phyloP scores from a whole-genome alignment of 257 asterid species.

The Paraleonurus japonicus region DNA sequence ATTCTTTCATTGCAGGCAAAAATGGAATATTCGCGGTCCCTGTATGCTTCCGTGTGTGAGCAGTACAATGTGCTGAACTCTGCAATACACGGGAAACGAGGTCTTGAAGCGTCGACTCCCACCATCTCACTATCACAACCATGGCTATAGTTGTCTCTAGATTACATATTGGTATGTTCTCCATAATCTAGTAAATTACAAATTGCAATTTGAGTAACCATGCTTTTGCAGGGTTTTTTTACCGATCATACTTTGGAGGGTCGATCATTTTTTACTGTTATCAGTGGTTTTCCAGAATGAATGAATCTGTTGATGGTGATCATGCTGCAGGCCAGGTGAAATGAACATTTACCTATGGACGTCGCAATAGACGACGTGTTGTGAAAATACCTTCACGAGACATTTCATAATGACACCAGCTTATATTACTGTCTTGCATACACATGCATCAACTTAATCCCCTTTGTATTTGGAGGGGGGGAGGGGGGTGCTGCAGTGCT shows the following conservation, averaged over 20 bases:
- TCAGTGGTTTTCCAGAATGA: background rate
- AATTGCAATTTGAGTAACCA: background rate
- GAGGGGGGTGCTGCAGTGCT: background rate
- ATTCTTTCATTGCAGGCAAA: constrained; percentile 57
- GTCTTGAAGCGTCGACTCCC: constrained; percentile 67
- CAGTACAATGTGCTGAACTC: constrained; percentile 71
- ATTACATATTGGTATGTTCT: constrained; percentile 23
- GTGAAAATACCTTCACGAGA: background rate
- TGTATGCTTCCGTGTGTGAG: constrained; percentile 58
- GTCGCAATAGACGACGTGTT: background rate
- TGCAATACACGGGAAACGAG: constrained; percentile 80
- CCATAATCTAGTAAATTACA: background rate
- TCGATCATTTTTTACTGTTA: background rate
- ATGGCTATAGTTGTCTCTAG: constrained; percentile 49
- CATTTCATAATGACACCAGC: background rate
- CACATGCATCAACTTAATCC: background rate
- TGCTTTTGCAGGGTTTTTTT: background rate
- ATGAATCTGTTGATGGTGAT: background rate
- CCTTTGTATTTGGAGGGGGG: background rate
- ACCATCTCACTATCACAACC: constrained; percentile 69
- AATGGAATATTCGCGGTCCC: constrained; percentile 41
- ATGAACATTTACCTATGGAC: too few species aligned
- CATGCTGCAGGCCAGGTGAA: background rate
- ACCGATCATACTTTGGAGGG: background rate
- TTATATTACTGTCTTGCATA: background rate